phyloP scores from a whole-genome alignment of 2,329 filamentous ascomycete genomes.

The Colletotrichum falcatum region DNA sequence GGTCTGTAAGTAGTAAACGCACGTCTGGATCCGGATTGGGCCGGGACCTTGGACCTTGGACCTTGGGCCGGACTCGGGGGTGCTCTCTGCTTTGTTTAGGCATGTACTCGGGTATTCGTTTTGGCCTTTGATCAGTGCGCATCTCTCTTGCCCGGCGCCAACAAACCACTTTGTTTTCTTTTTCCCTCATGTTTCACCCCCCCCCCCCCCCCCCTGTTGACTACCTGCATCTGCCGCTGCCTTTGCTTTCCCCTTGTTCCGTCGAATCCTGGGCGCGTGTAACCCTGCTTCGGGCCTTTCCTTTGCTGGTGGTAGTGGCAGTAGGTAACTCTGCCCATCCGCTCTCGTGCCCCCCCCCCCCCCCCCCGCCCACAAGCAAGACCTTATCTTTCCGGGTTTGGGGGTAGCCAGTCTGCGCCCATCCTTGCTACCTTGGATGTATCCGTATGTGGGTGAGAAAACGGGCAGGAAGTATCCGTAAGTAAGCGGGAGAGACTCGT shows the following conservation, averaged over 20 bases:
- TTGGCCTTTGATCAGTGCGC: slow-evolving; percentile 15
- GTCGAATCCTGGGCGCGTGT: not conserved
- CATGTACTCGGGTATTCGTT: not conserved
- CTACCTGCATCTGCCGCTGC: not conserved
- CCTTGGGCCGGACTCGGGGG: not conserved
- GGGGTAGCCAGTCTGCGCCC: not conserved
- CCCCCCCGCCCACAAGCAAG: no score
- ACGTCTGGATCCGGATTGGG: slow-evolving; percentile 8
- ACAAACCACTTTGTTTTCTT: not conserved
- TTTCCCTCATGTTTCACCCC: no score
- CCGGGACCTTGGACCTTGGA: not conserved
- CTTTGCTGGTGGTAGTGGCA: not conserved
- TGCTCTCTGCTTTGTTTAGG: slow-evolving; percentile 34
- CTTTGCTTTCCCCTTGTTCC: not conserved
- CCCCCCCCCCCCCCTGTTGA: no score
- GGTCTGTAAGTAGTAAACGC: not conserved
- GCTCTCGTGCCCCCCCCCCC: not conserved
- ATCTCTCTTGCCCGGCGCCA: not conserved
- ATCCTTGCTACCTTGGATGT: not conserved
- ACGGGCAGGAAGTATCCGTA: not conserved
- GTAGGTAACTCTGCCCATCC: no score
- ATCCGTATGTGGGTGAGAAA: not conserved
- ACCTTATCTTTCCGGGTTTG: slow-evolving; percentile 12
- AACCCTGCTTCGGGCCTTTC: not conserved
- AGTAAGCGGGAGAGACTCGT: no score